Base-by-base conservation (phyloP, 805 yeast genomes). In the Candida ipomoeae region DNA sequence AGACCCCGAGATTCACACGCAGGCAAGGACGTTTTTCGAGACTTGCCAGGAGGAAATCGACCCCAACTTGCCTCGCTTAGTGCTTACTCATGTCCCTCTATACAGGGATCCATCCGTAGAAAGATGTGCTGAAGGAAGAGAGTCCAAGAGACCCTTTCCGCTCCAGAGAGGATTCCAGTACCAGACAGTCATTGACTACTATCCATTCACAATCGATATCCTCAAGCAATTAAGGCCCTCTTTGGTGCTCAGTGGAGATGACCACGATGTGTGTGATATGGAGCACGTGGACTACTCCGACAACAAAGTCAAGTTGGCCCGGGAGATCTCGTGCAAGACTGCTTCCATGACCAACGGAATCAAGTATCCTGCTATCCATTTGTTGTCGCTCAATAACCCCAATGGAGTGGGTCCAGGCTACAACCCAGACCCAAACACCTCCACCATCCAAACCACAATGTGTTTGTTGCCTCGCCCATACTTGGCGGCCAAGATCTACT, bases 341-440 rank as follows among this genome's bases (percentile, higher is more conserved):
- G 82, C 86, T 47, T 85, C 97, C 13, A 87, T 94, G 96, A 91
- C 96, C 20, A 87, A 89, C 83, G 98, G 98, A 0, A 83, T 94
- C 29, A 68, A 74, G 47, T 73, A 75, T 48, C 99, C 99, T 0
- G 98, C 96, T 0, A 79, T 90, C 41, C 97, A 94, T 63, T 65
- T 94, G 45, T 67, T 94, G 5, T 82, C 96, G 0, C 72, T 94
- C 40, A 66, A 76, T 60, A 77, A 79, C 55, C 81, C 83, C 6
- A 46, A 57, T 21, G 64, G 61, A 39, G 41, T 26, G n/a, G 15
- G 37, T 15, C 33, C 40, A 6, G 36, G 43, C 14, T 42, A 17
- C 20, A 18, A 29, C 5, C 32, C 35, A 18, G 36, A 34, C 11
- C 45, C 38, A 8, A 26, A 23, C 5, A 37, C 46, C 10, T 48